Evolutionary conservation across 2,329 filamentous ascomycete species (phyloP).

Genomic region (Ascochyta fabae): DNA sequence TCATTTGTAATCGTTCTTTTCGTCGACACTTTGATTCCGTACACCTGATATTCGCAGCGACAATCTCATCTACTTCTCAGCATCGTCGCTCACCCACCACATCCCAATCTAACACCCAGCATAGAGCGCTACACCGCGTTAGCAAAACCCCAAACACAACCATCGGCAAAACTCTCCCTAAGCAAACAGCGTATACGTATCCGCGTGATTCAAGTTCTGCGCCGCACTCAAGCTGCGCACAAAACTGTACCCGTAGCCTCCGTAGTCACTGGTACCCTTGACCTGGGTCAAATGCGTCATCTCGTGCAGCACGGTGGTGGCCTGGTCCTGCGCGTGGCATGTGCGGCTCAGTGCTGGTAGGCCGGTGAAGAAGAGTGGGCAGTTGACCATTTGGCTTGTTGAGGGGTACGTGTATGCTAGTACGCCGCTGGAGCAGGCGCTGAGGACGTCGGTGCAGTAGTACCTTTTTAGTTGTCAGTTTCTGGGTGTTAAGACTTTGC

Average conservation of each 20-base stretch:
- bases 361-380: conserved; percentile 62
- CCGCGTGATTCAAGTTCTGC: conserved; percentile 67
- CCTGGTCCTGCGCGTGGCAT: conserved; percentile 69
- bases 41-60: too few relatives aligned
- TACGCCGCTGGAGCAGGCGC: conserved; percentile 57
- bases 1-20: neutral
- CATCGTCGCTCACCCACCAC: neutral
- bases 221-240: conserved; percentile 52
- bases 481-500: too few relatives aligned
- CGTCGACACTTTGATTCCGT: too few relatives aligned
- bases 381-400: conserved; percentile 64
- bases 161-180: conserved; percentile 15
- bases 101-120: neutral
- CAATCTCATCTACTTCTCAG: neutral
- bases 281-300: conserved; percentile 63
- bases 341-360: conserved; percentile 56
- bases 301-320: conserved; percentile 68
- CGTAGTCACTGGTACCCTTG: conserved; percentile 65
- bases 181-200: conserved; percentile 57
- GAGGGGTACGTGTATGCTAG: conserved; percentile 66
- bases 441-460: conserved; percentile 64
- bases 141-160: neutral
- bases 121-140: conserved; percentile 4
- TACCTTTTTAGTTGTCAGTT: conserved; percentile 34
- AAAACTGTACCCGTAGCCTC: conserved; percentile 61